phyloP scores from a whole-genome alignment of 2,329 filamentous ascomycete species.

The Lachnellula hyalina region DNA sequence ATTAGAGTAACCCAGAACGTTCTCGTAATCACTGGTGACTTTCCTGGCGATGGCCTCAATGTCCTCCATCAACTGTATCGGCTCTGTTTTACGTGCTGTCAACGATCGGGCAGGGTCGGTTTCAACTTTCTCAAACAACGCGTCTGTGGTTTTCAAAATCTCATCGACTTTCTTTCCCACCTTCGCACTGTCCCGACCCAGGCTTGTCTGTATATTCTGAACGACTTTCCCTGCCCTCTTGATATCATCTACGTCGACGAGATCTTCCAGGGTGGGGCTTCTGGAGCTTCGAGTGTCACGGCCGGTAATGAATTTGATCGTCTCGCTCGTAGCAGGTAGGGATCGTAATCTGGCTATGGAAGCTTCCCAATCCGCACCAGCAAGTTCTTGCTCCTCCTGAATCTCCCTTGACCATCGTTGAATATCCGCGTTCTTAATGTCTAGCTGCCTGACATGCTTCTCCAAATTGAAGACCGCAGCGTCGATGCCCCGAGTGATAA shows the following conservation, averaged over 20 bases:
- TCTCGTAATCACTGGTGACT: conserved; percentile 79
- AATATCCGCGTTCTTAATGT: conserved; percentile 65
- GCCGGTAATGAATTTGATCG: conserved; percentile 61
- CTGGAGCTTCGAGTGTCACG: conserved; percentile 37
- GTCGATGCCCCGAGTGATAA: conserved; percentile 73
- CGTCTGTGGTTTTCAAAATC: conserved; percentile 57
- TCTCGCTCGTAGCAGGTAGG: conserved; percentile 59
- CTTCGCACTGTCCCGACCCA: conserved; percentile 54
- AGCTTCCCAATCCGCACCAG: conserved; percentile 62
- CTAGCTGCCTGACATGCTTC: conserved; percentile 64
- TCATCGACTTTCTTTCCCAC: conserved; percentile 55
- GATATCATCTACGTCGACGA: conserved; percentile 69
- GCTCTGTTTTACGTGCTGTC: conserved; percentile 55
- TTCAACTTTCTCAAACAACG: conserved; percentile 58
- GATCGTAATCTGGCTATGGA: conserved; percentile 60
- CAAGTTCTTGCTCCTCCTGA: conserved; percentile 59
- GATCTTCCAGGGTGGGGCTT: conserved; percentile 62
- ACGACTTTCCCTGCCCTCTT: conserved; percentile 66
- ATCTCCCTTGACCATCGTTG: conserved; percentile 66
- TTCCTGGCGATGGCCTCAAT: conserved; percentile 83
- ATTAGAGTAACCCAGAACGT: conserved; percentile 63
- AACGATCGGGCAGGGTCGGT: conserved; percentile 50
- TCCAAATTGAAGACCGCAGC: conserved; percentile 84
- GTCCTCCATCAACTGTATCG: conserved; percentile 68
- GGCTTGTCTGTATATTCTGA: conserved; percentile 51